Percentiles rank a stretch among this genome's conserved stretches.
Evolutionary conservation across 164 flowering plant genomes (phyloP).

Genomic region (Vitis rupestris): DNA sequence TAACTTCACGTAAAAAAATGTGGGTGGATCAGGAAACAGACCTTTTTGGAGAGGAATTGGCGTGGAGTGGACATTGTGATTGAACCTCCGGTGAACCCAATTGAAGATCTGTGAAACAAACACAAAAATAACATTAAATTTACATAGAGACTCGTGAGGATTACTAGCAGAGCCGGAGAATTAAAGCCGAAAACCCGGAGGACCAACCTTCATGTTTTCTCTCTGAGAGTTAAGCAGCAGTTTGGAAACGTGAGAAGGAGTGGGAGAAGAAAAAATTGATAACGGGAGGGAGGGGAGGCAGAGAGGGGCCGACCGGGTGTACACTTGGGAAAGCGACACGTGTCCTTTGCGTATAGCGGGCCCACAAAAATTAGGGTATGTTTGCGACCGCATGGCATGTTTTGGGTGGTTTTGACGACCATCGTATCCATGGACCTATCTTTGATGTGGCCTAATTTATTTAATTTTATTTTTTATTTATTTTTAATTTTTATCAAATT

Average conservation of each 20-base stretch:
- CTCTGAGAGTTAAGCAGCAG: neutral
- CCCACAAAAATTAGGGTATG: slow-evolving; percentile 4
- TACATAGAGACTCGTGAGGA: no score
- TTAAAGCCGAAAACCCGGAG: no score
- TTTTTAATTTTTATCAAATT: no score
- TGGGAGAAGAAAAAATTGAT: neutral
- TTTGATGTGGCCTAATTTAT: no score
- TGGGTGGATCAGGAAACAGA: neutral
- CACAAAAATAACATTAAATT: neutral
- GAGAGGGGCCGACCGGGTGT: slow-evolving; percentile 7
- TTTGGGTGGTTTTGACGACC: slow-evolving; percentile 8
- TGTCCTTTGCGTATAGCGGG: slow-evolving; percentile 12
- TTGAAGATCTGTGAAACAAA: slow-evolving; percentile 52
- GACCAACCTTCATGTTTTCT: slow-evolving; percentile 11
- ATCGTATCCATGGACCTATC: no score
- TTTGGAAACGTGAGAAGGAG: neutral
- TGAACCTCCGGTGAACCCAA: slow-evolving; percentile 61
- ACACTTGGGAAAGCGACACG: slow-evolving; percentile 1
- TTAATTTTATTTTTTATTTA: no score
- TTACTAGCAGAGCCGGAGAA: no score
- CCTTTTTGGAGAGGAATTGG: slow-evolving; percentile 22
- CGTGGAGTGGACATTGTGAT: slow-evolving; percentile 24
- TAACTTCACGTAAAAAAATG: neutral
- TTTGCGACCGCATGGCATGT: slow-evolving; percentile 21
- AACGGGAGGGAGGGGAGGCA: neutral